A percentile compares a stretch with the other conserved stretches of the same genome.
These are phyloP conservation scores for Croton setiger DNA, from an alignment of 441 rosid genomes.

Conservation along the genomic window DNA sequence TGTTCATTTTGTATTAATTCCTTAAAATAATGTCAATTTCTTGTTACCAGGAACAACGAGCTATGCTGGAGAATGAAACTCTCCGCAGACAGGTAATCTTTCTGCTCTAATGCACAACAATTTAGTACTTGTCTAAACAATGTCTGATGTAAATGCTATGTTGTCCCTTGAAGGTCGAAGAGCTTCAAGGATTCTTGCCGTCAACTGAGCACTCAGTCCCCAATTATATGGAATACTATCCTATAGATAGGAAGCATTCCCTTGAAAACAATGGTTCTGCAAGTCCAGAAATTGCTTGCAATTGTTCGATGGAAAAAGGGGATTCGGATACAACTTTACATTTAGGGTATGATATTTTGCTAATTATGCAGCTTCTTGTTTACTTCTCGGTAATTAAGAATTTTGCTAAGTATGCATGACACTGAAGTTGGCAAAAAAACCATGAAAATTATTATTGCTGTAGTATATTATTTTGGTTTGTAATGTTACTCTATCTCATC, in stretches of 20 bases:
- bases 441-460: neutral
- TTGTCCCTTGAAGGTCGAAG: conserved; percentile 54
- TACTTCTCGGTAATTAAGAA: no score
- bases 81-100: conserved; percentile 78
- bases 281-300: conserved; percentile 34
- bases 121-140: neutral
- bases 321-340: conserved; percentile 86
- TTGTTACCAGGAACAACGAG: conserved; percentile 65
- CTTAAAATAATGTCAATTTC: neutral
- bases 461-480: neutral
- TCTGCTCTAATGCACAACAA: neutral
- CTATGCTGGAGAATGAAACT: conserved; percentile 85
- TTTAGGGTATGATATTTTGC: conserved; percentile 52
- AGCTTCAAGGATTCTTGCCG: conserved; percentile 68
- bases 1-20: neutral
- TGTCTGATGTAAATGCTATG: neutral
- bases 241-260: conserved; percentile 46
- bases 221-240: conserved; percentile 46
- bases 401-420: neutral
- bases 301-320: conserved; percentile 42
- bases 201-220: conserved; percentile 40
- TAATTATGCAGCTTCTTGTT: no score
- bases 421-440: neutral
- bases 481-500: conserved; percentile 5
- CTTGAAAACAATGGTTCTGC: conserved; percentile 33